A percentile compares a stretch with the other conserved stretches of the same genome.
Evolutionary conservation across 768 basidiomycete genomes (phyloP).

Genomic region (Kondoa malvinella): DNA sequence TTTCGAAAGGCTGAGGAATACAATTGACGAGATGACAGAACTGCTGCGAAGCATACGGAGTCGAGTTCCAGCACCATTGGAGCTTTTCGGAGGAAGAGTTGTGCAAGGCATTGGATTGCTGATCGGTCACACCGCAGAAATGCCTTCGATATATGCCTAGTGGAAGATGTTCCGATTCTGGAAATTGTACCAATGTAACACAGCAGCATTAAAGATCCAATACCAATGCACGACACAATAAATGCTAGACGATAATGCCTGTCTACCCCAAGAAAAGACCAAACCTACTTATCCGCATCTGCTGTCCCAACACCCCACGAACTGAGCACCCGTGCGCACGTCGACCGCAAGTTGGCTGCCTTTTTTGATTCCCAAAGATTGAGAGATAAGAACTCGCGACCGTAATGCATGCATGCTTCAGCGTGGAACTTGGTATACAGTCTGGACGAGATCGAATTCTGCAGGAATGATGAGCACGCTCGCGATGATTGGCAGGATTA

Average conservation of each 20-base stretch:
- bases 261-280: too few species aligned
- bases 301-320: constrained; percentile 14
- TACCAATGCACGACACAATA: too few species aligned
- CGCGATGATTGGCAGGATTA: neutral
- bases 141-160: too few species aligned
- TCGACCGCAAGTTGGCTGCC: constrained; percentile 22
- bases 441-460: constrained; percentile 25
- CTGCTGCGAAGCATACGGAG: neutral
- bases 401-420: constrained; percentile 29
- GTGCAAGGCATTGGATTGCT: neutral
- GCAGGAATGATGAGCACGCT: neutral
- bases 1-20: too few species aligned
- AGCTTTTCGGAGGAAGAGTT: neutral
- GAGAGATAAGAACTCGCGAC: constrained; percentile 26
- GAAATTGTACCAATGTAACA: too few species aligned
- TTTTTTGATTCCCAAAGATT: constrained; percentile 26
- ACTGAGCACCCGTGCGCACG: constrained; percentile 11
- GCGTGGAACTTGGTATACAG: constrained; percentile 28
- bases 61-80: neutral
- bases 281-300: neutral
- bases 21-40: neutral
- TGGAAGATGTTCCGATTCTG: too few species aligned
- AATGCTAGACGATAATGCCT: too few species aligned
- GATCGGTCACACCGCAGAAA: too few species aligned
- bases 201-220: too few species aligned